Conservation (phyloP, 1,139 yeast species). For the Geotrichum reessii region DNA sequence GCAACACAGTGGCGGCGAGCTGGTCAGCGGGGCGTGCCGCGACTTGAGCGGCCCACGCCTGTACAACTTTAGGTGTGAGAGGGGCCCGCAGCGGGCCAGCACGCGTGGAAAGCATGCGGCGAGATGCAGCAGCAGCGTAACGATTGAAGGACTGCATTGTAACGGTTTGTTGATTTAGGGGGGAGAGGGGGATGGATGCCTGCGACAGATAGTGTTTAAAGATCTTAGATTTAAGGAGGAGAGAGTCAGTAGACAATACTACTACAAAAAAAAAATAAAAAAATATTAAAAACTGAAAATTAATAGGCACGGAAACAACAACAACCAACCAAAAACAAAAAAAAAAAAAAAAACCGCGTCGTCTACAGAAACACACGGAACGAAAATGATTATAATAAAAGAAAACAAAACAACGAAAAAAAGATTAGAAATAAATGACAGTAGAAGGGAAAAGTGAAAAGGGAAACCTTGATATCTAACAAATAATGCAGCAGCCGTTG, state of each 20-base stretch:
- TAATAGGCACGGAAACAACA: neutral
- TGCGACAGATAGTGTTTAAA: neutral
- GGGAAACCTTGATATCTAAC: neutral
- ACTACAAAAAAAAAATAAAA: neutral
- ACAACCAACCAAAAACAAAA: neutral
- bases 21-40: slow-evolving; percentile 24
- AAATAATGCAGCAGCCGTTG: slow-evolving; percentile 12
- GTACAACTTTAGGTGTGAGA: neutral
- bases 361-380: neutral
- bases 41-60: neutral
- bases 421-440: neutral
- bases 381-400: neutral
- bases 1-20: slow-evolving; percentile 33
- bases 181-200: neutral
- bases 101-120: neutral
- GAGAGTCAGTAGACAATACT: neutral
- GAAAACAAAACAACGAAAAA: neutral
- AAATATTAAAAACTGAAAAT: neutral
- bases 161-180: neutral
- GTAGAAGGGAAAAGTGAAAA: neutral
- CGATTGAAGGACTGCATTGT: neutral
- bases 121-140: neutral
- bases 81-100: neutral
- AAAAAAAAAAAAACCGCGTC: neutral
- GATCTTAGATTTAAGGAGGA: neutral